Conservation (phyloP, 306 rosid species). For the Cajanus cajan region DNA sequence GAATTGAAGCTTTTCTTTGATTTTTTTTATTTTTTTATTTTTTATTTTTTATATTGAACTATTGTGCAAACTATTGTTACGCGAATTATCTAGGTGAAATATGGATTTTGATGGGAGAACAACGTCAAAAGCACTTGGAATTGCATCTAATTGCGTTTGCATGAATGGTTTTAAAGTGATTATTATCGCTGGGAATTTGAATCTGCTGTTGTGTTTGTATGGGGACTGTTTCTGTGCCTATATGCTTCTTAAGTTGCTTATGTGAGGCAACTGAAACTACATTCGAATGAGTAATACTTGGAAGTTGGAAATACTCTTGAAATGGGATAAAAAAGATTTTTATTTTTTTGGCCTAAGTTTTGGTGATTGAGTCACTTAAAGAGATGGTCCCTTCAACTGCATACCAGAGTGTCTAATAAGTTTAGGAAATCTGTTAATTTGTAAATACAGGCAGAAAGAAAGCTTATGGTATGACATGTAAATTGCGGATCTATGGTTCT, state of each 20-base stretch:
- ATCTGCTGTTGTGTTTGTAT: background rate
- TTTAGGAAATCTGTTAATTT: background rate
- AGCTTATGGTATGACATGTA: slow-evolving; percentile 1
- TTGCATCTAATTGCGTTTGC: too few relatives aligned
- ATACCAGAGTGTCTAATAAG: background rate
- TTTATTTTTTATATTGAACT: background rate
- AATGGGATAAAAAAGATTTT: background rate
- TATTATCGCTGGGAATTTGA: background rate
- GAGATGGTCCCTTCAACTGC: background rate
- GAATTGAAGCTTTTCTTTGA: too few relatives aligned
- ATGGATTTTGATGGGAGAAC: background rate
- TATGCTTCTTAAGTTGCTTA: slow-evolving; percentile 1
- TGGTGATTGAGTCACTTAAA: background rate
- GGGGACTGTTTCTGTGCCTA: background rate
- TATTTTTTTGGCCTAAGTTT: background rate
- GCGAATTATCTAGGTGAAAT: background rate
- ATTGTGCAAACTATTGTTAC: background rate
- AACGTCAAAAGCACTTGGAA: background rate
- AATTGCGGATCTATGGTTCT: background rate
- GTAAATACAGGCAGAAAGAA: background rate
- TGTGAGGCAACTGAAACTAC: background rate
- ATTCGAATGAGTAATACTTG: background rate
- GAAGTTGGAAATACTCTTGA: background rate
- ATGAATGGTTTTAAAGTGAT: too few relatives aligned
- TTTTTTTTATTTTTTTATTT: too few relatives aligned